phyloP scores from a whole-genome alignment of 73 alveolate genomes.

The Halteria grandinella region DNA sequence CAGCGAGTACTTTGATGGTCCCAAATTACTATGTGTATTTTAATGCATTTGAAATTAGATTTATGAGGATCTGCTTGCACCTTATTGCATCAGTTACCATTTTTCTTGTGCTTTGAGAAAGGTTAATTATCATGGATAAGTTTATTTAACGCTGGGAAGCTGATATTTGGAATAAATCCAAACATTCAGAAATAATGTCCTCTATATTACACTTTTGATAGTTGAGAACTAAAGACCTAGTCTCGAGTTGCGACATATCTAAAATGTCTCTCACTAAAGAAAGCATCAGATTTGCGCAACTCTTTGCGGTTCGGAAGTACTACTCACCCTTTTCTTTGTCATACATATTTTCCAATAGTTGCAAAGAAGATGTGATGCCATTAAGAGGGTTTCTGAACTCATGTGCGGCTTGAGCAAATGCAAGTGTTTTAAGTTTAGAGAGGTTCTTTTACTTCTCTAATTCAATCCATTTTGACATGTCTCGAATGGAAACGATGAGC shows the following conservation, averaged over 20 bases:
- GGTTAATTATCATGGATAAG: neutral
- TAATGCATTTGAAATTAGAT: constrained; percentile 61
- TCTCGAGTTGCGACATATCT: constrained; percentile 54
- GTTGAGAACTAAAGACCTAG: constrained; percentile 32
- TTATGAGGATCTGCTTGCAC: constrained; percentile 55
- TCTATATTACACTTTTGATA: neutral
- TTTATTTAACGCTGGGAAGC: neutral
- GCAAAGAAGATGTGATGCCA: constrained; percentile 47
- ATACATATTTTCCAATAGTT: neutral
- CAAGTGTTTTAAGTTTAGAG: constrained; percentile 29
- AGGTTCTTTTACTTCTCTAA: constrained; percentile 17
- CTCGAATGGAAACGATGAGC: constrained; percentile 18
- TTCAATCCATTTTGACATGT: constrained; percentile 36
- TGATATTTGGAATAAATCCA: neutral
- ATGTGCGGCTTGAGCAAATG: constrained; percentile 70
- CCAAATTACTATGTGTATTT: no score
- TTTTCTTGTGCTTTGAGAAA: neutral
- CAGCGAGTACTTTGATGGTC: no score
- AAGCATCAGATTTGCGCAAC: constrained; percentile 53
- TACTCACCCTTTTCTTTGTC: neutral
- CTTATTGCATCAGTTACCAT: constrained; percentile 32
- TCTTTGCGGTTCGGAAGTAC: constrained; percentile 15
- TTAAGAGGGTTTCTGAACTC: constrained; percentile 72
- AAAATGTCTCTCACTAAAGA: constrained; percentile 57
- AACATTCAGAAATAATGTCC: constrained; percentile 1